Evolutionary conservation across 1,284 basidiomycete species (phyloP).

Genomic region (Ceratobasidium theobromae): DNA sequence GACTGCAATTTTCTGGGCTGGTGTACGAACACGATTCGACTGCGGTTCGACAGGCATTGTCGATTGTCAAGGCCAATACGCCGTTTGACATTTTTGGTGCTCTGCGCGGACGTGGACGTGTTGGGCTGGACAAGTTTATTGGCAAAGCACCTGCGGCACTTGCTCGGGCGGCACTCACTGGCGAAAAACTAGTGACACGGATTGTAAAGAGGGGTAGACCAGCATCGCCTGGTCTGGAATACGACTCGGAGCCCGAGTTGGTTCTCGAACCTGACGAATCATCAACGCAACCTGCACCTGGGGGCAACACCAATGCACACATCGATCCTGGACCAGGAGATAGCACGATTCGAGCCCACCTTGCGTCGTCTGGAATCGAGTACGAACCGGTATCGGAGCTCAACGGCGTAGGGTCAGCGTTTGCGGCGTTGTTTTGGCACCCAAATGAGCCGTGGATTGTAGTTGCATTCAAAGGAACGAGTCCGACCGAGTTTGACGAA

Average conservation of each 20-base stretch:
- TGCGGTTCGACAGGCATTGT: background rate
- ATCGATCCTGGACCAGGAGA: background rate
- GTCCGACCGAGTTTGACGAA: slow-evolving; percentile 44
- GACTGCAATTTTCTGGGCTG: slow-evolving; percentile 25
- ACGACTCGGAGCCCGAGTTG: too few relatives aligned
- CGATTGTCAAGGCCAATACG: slow-evolving; percentile 19
- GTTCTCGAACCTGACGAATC: background rate
- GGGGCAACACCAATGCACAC: background rate
- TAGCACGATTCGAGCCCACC: slow-evolving; percentile 9
- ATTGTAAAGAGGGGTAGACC: background rate
- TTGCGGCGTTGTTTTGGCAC: slow-evolving; percentile 35
- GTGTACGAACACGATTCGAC: slow-evolving; percentile 25
- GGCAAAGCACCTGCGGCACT: background rate
- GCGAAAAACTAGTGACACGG: slow-evolving; percentile 4
- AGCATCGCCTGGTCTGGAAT: background rate
- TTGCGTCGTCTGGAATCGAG: slow-evolving; percentile 18
- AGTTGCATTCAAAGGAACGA: slow-evolving; percentile 39
- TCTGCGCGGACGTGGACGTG: slow-evolving; percentile 5
- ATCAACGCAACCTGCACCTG: background rate
- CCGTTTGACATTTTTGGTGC: slow-evolving; percentile 18
- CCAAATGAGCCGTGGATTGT: slow-evolving; percentile 33
- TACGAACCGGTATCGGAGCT: slow-evolving; percentile 24
- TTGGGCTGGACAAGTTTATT: slow-evolving; percentile 23
- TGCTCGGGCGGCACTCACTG: slow-evolving; percentile 25
- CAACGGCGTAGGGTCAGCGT: slow-evolving; percentile 18